Evolutionary conservation across 768 basidiomycete genomes (phyloP), one percentile per base, ranked within the genome.

Genomic region (Collybia mongolica): DNA sequence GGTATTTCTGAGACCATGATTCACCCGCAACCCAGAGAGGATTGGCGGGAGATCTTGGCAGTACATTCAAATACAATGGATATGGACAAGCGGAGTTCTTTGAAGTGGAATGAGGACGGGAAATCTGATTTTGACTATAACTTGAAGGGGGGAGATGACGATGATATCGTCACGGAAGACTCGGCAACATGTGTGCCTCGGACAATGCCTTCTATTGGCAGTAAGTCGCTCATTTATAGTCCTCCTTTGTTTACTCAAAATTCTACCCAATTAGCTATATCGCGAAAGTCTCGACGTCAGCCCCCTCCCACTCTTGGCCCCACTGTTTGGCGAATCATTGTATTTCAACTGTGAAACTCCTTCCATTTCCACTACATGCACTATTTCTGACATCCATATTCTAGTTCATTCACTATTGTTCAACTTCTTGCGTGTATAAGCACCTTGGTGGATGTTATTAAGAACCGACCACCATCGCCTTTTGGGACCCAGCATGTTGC

Each of bases 401-500:
- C 26, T 42, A 76, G 80, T 54, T 56, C 60, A 54, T 79, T 82
- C 64, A 69, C 75, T 14, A 56, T 67, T 18, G 62, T 74, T 43
- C 77, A 84, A 57, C 61, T 75, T 22, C 69, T 84, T 19, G 69
- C 76, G 7, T 72, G 73, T 41, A 67, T 83, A 48, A 73, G 77
- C 5, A 77, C 80, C 1, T 55, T 83, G 23, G 62, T 83, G 35
- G 82, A 85, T 58, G 68, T 82, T 35, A 70, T 60, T 24, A 66
- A 29, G 44, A 62, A 62, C 39, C 66, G 64, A 1, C 44, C 63
- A 19, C 82, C 85, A 2, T 65, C 75, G 12, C 67, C 84, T 3
- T 78, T 88, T 55, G 84, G 84, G 22, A 79, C 84, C 23, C 85
- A 88, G 52, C 82, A 88, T 60, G 59, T 88, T 48, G 80, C 82